phyloP scores from a whole-genome alignment of 148 eudicot species.

The Simmondsia chinensis region DNA sequence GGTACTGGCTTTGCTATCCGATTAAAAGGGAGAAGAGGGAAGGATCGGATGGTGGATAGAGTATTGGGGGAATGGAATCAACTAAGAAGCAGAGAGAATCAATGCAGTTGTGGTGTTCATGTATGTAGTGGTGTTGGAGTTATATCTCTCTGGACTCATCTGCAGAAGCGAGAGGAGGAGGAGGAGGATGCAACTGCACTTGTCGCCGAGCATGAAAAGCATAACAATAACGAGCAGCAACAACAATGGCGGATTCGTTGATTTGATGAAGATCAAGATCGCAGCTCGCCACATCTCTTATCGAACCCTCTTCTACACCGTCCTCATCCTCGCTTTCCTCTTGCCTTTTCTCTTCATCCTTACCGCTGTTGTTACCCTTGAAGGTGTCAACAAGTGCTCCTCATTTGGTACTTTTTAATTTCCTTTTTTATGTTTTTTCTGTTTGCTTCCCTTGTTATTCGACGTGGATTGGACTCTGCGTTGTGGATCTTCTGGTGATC shows the following conservation, averaged over 20 bases:
- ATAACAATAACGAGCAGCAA: slow-evolving; percentile 72
- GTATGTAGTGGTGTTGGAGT: background rate
- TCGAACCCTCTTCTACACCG: slow-evolving; percentile 78
- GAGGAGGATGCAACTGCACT: slow-evolving; percentile 95
- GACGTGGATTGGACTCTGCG: background rate
- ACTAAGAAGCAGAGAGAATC: background rate
- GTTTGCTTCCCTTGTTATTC: background rate
- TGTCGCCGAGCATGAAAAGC: slow-evolving; percentile 99
- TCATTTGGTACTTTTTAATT: slow-evolving; percentile 53
- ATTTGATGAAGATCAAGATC: slow-evolving; percentile 96
- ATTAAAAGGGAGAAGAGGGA: no score
- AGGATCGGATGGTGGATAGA: slow-evolving; percentile 16
- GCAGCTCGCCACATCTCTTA: slow-evolving; percentile 91
- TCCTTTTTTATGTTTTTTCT: no score
- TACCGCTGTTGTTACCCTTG: slow-evolving; percentile 93
- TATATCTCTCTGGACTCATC: slow-evolving; percentile 6
- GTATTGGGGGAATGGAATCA: background rate
- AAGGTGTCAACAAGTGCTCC: slow-evolving; percentile 99
- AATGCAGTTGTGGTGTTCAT: background rate
- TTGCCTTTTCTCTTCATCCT: slow-evolving; percentile 93
- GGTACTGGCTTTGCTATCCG: no score
- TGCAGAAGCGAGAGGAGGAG: slow-evolving; percentile 11
- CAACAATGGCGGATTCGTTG: slow-evolving; percentile 47
- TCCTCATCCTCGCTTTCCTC: slow-evolving; percentile 76
- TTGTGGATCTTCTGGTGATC: no score